Evolutionary conservation across 129 eudicot genomes (phyloP).

Genomic region (Flaveria ramosissima): DNA sequence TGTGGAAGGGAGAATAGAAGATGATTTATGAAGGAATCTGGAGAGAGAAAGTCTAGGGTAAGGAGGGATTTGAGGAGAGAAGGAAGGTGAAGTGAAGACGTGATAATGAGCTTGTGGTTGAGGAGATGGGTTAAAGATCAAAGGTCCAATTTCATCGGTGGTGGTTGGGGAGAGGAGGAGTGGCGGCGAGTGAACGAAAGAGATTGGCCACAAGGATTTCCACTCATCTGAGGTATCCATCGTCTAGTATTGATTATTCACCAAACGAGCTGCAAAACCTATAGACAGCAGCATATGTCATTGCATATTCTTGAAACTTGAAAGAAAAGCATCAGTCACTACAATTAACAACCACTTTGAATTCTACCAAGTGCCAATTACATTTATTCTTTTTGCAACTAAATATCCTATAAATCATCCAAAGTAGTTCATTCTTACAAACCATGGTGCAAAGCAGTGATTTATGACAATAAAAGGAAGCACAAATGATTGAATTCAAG

Average conservation of each 20-base stretch:
- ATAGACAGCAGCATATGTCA: neutral
- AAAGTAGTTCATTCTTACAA: too few relatives aligned
- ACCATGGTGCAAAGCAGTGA: neutral
- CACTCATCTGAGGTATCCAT: slow-evolving; percentile 39
- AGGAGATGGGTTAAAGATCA: slow-evolving; percentile 42
- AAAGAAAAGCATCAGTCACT: too few relatives aligned
- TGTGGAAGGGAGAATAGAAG: slow-evolving; percentile 21
- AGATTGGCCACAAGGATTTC: slow-evolving; percentile 44
- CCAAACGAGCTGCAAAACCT: slow-evolving; percentile 2
- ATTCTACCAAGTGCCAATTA: too few relatives aligned
- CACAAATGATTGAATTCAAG: neutral
- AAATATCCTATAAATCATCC: too few relatives aligned
- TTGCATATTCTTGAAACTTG: neutral
- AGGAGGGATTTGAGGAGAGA: slow-evolving; percentile 34
- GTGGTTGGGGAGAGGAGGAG: slow-evolving; percentile 16
- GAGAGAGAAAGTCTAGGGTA: slow-evolving; percentile 13
- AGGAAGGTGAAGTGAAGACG: slow-evolving; percentile 25
- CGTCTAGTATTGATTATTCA: slow-evolving; percentile 11
- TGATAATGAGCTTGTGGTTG: slow-evolving; percentile 21
- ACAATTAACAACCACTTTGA: too few relatives aligned
- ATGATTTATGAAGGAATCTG: slow-evolving; percentile 21
- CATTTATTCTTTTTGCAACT: too few relatives aligned
- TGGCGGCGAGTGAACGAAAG: slow-evolving; percentile 30
- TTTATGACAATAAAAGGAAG: neutral
- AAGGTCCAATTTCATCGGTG: slow-evolving; percentile 32